Conservation (phyloP, 352 stramenopile species). For the Phytophthora kernoviae region DNA sequence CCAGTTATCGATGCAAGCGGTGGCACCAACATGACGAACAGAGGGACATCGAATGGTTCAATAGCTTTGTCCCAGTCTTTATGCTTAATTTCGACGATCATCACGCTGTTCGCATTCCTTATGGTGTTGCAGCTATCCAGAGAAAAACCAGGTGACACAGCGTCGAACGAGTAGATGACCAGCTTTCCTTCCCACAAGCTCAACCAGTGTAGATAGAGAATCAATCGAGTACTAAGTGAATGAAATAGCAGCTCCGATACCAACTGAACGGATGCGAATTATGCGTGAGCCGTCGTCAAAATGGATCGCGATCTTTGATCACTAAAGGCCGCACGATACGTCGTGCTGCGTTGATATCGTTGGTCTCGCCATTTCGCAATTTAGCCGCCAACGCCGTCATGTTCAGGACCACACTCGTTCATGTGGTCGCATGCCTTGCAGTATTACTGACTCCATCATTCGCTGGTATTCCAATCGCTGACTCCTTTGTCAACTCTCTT, state of each 20-base stretch:
- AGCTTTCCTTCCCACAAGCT: no score
- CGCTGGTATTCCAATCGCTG: constrained; percentile 4
- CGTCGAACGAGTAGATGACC: no score
- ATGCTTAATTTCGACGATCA: neutral
- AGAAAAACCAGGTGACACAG: no score
- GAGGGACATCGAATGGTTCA: constrained; percentile 3
- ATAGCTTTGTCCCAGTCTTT: neutral
- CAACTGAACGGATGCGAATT: neutral
- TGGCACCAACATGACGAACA: constrained; percentile 17
- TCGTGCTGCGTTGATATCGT: no score
- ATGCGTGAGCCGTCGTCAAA: no score
- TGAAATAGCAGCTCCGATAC: no score
- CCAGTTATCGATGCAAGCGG: neutral
- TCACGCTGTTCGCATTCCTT: neutral
- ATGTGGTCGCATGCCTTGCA: neutral
- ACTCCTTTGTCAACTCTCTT: constrained; percentile 6
- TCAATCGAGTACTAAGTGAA: neutral
- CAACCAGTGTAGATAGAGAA: no score
- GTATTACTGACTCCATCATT: constrained; percentile 2
- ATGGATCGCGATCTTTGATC: no score
- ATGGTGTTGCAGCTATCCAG: neutral
- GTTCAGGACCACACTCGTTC: no score
- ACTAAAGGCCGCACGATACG: no score
- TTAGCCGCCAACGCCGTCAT: no score
- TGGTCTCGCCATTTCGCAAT: no score